Percentiles rank a stretch among this genome's conserved stretches.
These are phyloP conservation scores for Alternaria postmessia DNA, from an alignment of 2,329 filamentous ascomycete genomes.

Conservation along the genomic window DNA sequence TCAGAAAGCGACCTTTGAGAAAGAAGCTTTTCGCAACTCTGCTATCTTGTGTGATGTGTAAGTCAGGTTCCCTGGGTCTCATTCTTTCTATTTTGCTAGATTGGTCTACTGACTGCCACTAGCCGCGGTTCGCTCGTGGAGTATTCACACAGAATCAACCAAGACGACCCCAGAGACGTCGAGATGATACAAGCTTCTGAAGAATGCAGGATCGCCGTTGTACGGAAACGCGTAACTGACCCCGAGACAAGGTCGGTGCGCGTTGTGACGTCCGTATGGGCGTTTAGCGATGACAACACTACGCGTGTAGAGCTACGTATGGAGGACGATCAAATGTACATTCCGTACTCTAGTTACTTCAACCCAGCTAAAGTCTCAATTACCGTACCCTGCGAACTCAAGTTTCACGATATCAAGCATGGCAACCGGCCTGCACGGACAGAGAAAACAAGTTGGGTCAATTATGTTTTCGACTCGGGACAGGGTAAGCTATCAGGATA, in stretches of 20 bases:
- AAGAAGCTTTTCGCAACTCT: conserved; percentile 54
- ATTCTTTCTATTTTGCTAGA: not conserved
- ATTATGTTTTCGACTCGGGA: conserved; percentile 53
- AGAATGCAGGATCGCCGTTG: conserved; percentile 53
- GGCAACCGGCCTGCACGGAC: conserved; percentile 45
- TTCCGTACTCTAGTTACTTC: conserved; percentile 58
- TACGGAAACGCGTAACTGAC: conserved; percentile 54
- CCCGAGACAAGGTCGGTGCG: conserved; percentile 44
- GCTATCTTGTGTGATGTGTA: conserved; percentile 57
- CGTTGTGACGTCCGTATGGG: conserved; percentile 57
- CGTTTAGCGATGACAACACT: conserved; percentile 53
- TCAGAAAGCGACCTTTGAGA: conserved; percentile 51
- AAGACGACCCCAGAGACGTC: conserved; percentile 48
- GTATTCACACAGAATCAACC: conserved; percentile 50
- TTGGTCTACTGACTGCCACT: conserved; percentile 6
- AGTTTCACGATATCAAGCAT: conserved; percentile 51
- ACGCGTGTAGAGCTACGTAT: conserved; percentile 56
- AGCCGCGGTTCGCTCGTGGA: conserved; percentile 53
- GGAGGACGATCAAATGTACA: conserved; percentile 51
- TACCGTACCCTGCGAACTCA: conserved; percentile 49
- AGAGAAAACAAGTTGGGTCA: conserved; percentile 55
- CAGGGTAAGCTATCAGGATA: conserved; percentile 27
- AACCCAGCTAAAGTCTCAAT: conserved; percentile 55
- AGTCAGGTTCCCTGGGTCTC: conserved; percentile 13
- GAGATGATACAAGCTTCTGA: conserved; percentile 52